Evolutionary conservation across 495 filamentous ascomycete species (phyloP).

Genomic region (Xylaria nigripes): DNA sequence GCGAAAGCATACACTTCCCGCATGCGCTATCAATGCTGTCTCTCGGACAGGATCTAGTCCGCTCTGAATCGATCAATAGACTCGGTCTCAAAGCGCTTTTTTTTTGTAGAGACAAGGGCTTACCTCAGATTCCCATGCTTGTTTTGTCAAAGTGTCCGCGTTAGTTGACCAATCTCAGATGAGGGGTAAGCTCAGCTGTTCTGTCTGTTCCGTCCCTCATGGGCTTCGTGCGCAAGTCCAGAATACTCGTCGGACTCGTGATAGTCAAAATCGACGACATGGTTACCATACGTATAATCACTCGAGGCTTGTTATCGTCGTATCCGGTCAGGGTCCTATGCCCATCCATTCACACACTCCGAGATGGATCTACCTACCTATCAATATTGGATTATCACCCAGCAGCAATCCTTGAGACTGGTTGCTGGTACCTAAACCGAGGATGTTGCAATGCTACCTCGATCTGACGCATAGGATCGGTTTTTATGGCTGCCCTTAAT

Average conservation of each 20-base stretch:
- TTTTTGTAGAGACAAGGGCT: neutral
- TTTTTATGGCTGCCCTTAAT: neutral
- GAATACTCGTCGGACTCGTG: neutral
- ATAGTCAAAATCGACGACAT: neutral
- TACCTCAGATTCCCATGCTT: conserved; percentile 7
- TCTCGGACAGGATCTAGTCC: too few species aligned
- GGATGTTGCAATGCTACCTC: neutral
- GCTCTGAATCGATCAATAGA: too few species aligned
- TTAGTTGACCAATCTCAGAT: neutral
- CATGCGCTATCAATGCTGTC: too few species aligned
- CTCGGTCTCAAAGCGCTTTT: too few species aligned
- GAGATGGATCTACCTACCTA: neutral
- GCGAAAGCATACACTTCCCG: too few species aligned
- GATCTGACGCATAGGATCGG: neutral
- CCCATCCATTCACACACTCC: neutral
- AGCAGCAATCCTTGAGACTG: neutral
- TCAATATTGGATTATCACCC: neutral
- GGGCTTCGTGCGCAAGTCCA: neutral
- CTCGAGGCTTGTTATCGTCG: neutral
- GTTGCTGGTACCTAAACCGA: neutral
- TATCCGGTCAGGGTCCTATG: neutral
- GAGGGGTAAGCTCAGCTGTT: conserved; percentile 6
- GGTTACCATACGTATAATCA: neutral
- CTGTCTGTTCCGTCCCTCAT: neutral
- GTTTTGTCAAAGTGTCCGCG: conserved; percentile 2